These are phyloP conservation scores for Sextonia rubra DNA, from an alignment of 164 flowering plant species.

Conservation along the genomic window DNA sequence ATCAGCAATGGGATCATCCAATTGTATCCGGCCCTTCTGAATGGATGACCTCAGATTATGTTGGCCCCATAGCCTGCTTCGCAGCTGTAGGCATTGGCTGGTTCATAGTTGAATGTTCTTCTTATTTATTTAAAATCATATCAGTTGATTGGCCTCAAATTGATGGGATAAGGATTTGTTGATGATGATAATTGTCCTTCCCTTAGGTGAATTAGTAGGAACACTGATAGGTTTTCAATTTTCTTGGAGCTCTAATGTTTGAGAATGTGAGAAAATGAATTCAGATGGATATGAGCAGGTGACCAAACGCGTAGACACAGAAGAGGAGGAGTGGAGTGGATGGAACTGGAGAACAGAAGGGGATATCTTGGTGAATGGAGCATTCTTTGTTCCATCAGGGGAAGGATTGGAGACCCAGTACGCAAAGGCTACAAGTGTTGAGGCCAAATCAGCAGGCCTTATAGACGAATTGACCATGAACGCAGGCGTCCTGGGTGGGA, in stretches of 20 bases:
- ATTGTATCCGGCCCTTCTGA: too few relatives aligned
- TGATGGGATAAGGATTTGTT: too few relatives aligned
- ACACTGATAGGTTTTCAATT: background rate
- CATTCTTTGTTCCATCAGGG: conserved; percentile 87
- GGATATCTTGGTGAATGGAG: conserved; percentile 79
- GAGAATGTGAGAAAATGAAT: background rate
- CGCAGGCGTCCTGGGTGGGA: conserved; percentile 62
- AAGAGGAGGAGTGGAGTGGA: conserved; percentile 49
- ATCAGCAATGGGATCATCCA: too few relatives aligned
- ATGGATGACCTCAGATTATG: too few relatives aligned
- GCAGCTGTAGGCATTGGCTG: too few relatives aligned
- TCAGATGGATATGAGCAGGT: conserved; percentile 36
- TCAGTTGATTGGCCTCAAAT: too few relatives aligned
- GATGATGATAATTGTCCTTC: too few relatives aligned
- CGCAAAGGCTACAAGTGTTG: conserved; percentile 57
- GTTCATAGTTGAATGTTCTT: too few relatives aligned
- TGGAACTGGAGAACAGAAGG: conserved; percentile 94
- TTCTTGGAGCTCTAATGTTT: background rate
- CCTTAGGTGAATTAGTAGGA: too few relatives aligned
- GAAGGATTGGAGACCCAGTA: conserved; percentile 39
- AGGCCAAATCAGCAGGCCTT: conserved; percentile 54
- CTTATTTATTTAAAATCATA: too few relatives aligned
- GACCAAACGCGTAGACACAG: conserved; percentile 75
- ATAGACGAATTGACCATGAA: conserved; percentile 63
- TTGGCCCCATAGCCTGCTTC: too few relatives aligned